Conservation (phyloP, 2,329 filamentous ascomycete species). For the Daldinia sp. region DNA sequence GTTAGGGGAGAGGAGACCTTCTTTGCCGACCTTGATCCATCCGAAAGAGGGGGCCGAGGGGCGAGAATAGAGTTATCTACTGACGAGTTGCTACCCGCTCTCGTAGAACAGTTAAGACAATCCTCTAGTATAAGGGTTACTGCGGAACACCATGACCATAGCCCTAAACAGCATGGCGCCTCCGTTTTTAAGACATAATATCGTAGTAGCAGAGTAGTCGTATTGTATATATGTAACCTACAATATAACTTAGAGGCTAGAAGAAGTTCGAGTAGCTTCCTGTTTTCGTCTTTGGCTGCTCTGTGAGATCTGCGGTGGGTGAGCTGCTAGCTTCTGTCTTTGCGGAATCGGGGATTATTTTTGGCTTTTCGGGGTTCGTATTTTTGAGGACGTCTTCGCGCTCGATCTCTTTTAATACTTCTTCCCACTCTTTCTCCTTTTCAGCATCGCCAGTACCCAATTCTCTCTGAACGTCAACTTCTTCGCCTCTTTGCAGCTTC, state of each 20-base stretch:
- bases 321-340: conserved; percentile 41
- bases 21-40: conserved; percentile 64
- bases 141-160: conserved; percentile 34
- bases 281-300: conserved; percentile 38
- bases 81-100: conserved; percentile 63
- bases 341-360: conserved; percentile 41
- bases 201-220: conserved; percentile 51
- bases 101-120: conserved; percentile 61
- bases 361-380: conserved; percentile 52
- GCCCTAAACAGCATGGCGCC: conserved; percentile 42
- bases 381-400: conserved; percentile 65
- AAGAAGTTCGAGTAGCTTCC: conserved; percentile 59
- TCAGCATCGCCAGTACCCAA: conserved; percentile 80
- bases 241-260: conserved; percentile 47
- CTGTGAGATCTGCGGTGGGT: conserved; percentile 33
- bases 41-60: conserved; percentile 59
- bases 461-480: conserved; percentile 84
- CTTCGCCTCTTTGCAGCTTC: conserved; percentile 73
- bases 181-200: conserved; percentile 66
- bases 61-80: conserved; percentile 67
- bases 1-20: conserved; percentile 80
- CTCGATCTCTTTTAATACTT: conserved; percentile 74
- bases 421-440: conserved; percentile 87
- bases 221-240: conserved; percentile 28
- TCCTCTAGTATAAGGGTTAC: conserved; percentile 31